A percentile compares a stretch with the other conserved stretches of the same genome.
Evolutionary conservation across 805 yeast genomes (phyloP).

Genomic region (Kluyveromyces aestuarii): DNA sequence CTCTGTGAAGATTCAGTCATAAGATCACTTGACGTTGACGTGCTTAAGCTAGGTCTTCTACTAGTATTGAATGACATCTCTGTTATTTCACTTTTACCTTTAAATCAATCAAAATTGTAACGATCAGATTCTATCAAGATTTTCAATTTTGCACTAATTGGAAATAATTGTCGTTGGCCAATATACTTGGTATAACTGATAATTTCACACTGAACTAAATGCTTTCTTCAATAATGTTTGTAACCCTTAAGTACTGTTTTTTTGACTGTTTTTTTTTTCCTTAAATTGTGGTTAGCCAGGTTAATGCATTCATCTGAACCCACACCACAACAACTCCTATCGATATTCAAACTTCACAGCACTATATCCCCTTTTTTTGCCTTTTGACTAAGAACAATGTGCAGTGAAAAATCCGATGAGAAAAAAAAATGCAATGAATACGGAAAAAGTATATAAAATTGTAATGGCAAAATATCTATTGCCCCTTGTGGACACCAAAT

Average conservation of each 20-base stretch:
- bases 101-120: no score
- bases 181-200: no score
- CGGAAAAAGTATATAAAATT: no score
- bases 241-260: background rate
- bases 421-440: no score
- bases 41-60: constrained; percentile 9
- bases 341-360: background rate
- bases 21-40: constrained; percentile 21
- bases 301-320: background rate
- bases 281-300: background rate
- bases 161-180: background rate
- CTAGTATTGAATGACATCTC: constrained; percentile 10
- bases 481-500: no score
- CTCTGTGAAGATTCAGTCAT: constrained; percentile 24
- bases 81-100: no score
- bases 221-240: no score
- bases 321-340: background rate
- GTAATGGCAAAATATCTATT: no score
- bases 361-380: background rate
- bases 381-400: background rate
- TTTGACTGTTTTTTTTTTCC: no score
- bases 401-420: no score
- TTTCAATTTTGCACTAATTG: no score
- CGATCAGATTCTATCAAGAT: no score
- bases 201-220: background rate